These are phyloP conservation scores for Termitomyces sp. DNA, from an alignment of 768 basidiomycete genomes.

Conservation along the genomic window DNA sequence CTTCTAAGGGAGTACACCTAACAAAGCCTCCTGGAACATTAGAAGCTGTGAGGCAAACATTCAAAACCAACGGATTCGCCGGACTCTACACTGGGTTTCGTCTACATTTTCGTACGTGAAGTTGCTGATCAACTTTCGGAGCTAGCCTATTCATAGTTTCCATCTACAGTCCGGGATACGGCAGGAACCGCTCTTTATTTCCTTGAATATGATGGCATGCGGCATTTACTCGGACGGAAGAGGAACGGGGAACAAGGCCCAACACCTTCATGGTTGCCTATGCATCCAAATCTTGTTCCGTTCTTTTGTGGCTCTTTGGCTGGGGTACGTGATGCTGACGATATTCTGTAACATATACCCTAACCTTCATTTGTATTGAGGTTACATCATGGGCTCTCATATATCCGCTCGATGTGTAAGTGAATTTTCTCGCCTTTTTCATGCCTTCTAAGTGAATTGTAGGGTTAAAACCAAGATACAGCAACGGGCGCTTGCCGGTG, in stretches of 20 bases:
- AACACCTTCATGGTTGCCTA: slow-evolving; percentile 83
- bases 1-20: slow-evolving; percentile 65
- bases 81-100: slow-evolving; percentile 82
- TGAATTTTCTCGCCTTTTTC: slow-evolving; percentile 9
- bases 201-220: slow-evolving; percentile 89
- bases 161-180: slow-evolving; percentile 72
- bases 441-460: background rate
- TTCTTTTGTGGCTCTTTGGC: slow-evolving; percentile 89
- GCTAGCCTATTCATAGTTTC: background rate
- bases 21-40: slow-evolving; percentile 73
- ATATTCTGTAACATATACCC: background rate
- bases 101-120: slow-evolving; percentile 72
- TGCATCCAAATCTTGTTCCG: slow-evolving; percentile 73
- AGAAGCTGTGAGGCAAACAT: slow-evolving; percentile 77
- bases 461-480: slow-evolving; percentile 96
- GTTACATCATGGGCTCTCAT: slow-evolving; percentile 84
- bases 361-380: slow-evolving; percentile 21
- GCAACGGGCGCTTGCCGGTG: slow-evolving; percentile 81
- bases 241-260: slow-evolving; percentile 76
- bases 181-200: slow-evolving; percentile 89
- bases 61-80: slow-evolving; percentile 50
- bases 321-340: slow-evolving; percentile 46
- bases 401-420: slow-evolving; percentile 91
- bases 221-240: slow-evolving; percentile 76
- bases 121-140: background rate